Percentiles rank a stretch among this genome's conserved stretches.
Evolutionary conservation across 805 yeast genomes (phyloP).

Genomic region (Nakazawaea peltata): DNA sequence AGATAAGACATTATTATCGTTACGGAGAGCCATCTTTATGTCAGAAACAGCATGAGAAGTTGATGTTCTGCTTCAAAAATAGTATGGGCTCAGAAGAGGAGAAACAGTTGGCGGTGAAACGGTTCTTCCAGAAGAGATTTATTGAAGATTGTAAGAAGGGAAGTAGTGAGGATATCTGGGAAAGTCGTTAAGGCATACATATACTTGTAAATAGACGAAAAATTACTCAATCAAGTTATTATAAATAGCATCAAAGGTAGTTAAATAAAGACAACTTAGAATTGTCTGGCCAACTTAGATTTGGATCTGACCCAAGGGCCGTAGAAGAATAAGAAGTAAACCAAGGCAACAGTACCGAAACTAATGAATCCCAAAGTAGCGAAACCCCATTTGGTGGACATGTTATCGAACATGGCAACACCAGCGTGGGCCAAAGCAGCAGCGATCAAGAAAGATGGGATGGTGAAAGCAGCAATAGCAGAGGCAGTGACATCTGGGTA

Average conservation of each 20-base stretch:
- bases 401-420: slow-evolving; percentile 28
- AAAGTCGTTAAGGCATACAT: slow-evolving; percentile 24
- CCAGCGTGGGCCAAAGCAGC: slow-evolving; percentile 28
- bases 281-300: slow-evolving; percentile 21
- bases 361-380: slow-evolving; percentile 26
- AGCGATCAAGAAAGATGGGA: slow-evolving; percentile 28
- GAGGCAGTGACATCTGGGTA: slow-evolving; percentile 25
- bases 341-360: slow-evolving; percentile 23
- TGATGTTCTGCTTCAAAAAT: slow-evolving; percentile 72
- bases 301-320: slow-evolving; percentile 22
- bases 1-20: slow-evolving; percentile 73
- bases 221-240: not conserved
- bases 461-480: slow-evolving; percentile 28
- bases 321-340: slow-evolving; percentile 25
- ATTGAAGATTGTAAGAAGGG: slow-evolving; percentile 59
- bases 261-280: too few relatives aligned
- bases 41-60: slow-evolving; percentile 57
- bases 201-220: not conserved
- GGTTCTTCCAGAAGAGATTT: slow-evolving; percentile 58
- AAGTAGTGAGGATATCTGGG: slow-evolving; percentile 85
- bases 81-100: slow-evolving; percentile 47
- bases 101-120: slow-evolving; percentile 44
- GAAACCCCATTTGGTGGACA: slow-evolving; percentile 27
- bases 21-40: slow-evolving; percentile 76
- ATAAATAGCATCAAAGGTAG: not conserved